These are phyloP conservation scores for Metarhizium brunneum DNA, from an alignment of 2,329 filamentous ascomycete species.

Conservation along the genomic window DNA sequence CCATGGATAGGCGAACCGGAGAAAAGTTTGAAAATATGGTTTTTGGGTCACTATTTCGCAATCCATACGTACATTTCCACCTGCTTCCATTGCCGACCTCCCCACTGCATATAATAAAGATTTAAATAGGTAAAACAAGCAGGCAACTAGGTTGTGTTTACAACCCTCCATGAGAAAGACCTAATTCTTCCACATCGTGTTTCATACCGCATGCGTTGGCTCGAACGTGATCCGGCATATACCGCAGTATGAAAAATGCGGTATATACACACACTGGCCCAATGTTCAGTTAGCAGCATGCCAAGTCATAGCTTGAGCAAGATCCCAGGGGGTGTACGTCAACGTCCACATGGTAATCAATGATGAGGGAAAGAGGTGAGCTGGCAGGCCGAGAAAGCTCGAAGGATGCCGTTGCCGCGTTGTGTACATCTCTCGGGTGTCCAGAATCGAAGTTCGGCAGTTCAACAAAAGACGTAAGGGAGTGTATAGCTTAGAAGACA, in stretches of 20 bases:
- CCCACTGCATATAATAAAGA: constrained; percentile 2
- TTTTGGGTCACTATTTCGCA: constrained; percentile 4
- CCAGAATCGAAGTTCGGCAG: constrained; percentile 5
- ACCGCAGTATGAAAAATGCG: not conserved
- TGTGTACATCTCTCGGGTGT: not conserved
- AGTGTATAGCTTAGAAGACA: constrained; percentile 4
- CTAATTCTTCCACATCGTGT: not conserved
- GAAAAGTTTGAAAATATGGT: not conserved
- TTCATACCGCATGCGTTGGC: not conserved
- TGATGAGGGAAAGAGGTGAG: not conserved
- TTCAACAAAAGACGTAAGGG: not conserved
- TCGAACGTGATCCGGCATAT: not conserved
- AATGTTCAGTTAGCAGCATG: not conserved
- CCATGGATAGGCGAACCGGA: not conserved
- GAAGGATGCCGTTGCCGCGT: not conserved
- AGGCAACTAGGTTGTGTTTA: constrained; percentile 1
- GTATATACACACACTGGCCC: not conserved
- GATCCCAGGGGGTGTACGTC: not conserved
- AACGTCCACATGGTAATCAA: not conserved
- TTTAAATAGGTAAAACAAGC: constrained; percentile 2
- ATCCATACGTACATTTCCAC: constrained; percentile 5
- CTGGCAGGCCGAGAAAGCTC: not conserved
- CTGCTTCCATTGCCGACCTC: not conserved
- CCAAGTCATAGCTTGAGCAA: not conserved
- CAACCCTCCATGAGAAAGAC: not conserved